A percentile compares a stretch with the other conserved stretches of the same genome.
These are phyloP conservation scores for Colletotrichum falcatum DNA, from an alignment of 2,329 filamentous ascomycete genomes.

Conservation along the genomic window DNA sequence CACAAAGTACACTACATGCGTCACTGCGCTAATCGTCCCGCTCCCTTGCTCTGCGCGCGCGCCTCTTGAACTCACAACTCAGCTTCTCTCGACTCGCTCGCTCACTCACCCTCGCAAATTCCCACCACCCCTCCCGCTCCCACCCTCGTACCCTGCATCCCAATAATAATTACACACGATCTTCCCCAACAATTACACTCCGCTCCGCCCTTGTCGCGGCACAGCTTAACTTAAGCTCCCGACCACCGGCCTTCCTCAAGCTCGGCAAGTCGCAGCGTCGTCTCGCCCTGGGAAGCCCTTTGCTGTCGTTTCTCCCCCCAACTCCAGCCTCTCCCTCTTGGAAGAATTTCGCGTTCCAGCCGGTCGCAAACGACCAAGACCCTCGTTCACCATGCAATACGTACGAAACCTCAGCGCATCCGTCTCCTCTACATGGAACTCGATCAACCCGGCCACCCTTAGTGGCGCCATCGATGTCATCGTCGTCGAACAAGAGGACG, in stretches of 20 bases:
- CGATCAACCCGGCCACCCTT: slow-evolving; percentile 96
- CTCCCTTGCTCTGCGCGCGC: slow-evolving; percentile 23
- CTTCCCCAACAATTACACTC: slow-evolving; percentile 29
- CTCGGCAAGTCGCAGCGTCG: slow-evolving; percentile 1
- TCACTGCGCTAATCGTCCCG: background rate
- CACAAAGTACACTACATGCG: background rate
- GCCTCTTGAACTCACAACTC: slow-evolving; percentile 5
- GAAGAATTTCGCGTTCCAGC: slow-evolving; percentile 14
- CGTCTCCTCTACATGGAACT: slow-evolving; percentile 99
- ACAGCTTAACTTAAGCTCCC: slow-evolving; percentile 2
- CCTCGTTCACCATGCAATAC: slow-evolving; percentile 83
- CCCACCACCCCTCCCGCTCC: slow-evolving; percentile 13
- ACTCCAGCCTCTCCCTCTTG: background rate
- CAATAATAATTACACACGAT: slow-evolving; percentile 24
- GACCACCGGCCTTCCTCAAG: slow-evolving; percentile 1
- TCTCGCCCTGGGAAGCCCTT: slow-evolving; percentile 13
- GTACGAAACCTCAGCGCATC: slow-evolving; percentile 94
- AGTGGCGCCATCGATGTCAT: slow-evolving; percentile 99
- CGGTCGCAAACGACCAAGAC: slow-evolving; percentile 10
- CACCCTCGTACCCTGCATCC: slow-evolving; percentile 23
- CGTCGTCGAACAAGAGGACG: slow-evolving; percentile 96
- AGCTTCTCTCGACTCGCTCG: slow-evolving; percentile 8
- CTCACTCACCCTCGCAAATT: slow-evolving; percentile 8
- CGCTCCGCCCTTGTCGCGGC: slow-evolving; percentile 10
- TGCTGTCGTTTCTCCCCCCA: slow-evolving; percentile 4